Evolutionary conservation across 2,329 filamentous ascomycete genomes (phyloP).

Genomic region (Alternaria sp.): DNA sequence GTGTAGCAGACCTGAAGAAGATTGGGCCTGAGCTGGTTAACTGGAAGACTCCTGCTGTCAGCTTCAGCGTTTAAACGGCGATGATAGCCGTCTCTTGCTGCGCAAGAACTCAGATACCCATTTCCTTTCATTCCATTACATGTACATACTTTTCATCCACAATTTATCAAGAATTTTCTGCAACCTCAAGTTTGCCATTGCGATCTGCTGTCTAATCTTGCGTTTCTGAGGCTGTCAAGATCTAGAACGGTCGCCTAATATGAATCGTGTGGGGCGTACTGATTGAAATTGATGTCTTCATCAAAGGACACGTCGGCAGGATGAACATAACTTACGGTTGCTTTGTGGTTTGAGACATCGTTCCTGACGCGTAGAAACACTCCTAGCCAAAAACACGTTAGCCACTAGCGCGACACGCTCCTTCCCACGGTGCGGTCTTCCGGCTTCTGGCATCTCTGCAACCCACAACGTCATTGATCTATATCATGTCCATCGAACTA

Average conservation of each 20-base stretch:
- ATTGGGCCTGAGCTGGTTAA: slow-evolving; percentile 38
- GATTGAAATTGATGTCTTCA: neutral
- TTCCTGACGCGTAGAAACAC: neutral
- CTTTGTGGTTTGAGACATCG: neutral
- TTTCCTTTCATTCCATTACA: neutral
- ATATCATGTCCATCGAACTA: neutral
- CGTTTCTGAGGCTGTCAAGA: neutral
- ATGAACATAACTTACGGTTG: neutral
- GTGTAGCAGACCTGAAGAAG: slow-evolving; percentile 42
- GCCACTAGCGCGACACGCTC: neutral
- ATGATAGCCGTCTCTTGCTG: neutral
- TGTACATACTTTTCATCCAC: neutral
- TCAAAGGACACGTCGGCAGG: neutral
- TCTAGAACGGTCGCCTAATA: neutral
- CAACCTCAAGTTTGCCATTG: neutral
- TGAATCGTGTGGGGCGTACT: neutral
- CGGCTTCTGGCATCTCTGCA: neutral
- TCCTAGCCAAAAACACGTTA: neutral
- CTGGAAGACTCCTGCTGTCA: slow-evolving; percentile 23
- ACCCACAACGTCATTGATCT: neutral
- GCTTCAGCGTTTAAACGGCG: slow-evolving; percentile 4
- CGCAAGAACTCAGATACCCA: neutral
- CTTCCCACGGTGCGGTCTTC: neutral
- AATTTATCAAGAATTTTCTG: neutral
- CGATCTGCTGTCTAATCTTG: neutral